phyloP scores from a whole-genome alignment of 1,139 yeast species.

The Pichia sp. region DNA sequence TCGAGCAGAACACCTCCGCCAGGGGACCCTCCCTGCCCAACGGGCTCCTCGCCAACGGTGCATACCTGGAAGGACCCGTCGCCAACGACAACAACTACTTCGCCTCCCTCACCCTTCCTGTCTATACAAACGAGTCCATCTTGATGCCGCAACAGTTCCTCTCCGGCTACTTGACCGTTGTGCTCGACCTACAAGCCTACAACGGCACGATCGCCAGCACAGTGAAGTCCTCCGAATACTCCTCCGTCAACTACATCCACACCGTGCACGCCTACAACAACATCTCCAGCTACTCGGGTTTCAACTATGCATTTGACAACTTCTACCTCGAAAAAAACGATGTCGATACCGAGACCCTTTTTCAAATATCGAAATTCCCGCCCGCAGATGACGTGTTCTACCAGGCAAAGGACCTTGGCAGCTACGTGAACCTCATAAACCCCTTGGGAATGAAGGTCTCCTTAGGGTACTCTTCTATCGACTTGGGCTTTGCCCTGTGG shows the following conservation, averaged over 20 bases:
- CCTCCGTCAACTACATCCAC: constrained; percentile 40
- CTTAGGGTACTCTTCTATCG: constrained; percentile 63
- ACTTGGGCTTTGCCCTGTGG: constrained; percentile 58
- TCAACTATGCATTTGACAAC: constrained; percentile 34
- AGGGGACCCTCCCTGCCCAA: constrained; percentile 34
- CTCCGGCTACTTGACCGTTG: constrained; percentile 68
- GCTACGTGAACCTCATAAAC: constrained; percentile 42
- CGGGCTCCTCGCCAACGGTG: constrained; percentile 35
- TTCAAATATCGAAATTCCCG: constrained; percentile 17
- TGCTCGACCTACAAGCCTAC: constrained; percentile 55
- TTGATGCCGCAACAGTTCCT: constrained; percentile 53
- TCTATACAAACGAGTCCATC: constrained; percentile 69
- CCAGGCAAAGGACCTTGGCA: constrained; percentile 39
- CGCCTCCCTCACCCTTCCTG: constrained; percentile 63
- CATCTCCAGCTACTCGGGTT: constrained; percentile 31
- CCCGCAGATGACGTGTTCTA: constrained; percentile 26
- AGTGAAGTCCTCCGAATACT: constrained; percentile 36
- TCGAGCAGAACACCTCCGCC: constrained; percentile 7
- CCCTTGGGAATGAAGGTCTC: constrained; percentile 49
- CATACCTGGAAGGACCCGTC: constrained; percentile 59
- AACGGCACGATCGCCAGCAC: constrained; percentile 43
- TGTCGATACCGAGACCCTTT: not conserved
- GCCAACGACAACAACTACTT: constrained; percentile 39
- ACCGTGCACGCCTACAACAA: constrained; percentile 30
- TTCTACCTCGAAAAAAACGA: not conserved